phyloP scores from a whole-genome alignment of 257 asterid genomes.

The Lycium barbarum region DNA sequence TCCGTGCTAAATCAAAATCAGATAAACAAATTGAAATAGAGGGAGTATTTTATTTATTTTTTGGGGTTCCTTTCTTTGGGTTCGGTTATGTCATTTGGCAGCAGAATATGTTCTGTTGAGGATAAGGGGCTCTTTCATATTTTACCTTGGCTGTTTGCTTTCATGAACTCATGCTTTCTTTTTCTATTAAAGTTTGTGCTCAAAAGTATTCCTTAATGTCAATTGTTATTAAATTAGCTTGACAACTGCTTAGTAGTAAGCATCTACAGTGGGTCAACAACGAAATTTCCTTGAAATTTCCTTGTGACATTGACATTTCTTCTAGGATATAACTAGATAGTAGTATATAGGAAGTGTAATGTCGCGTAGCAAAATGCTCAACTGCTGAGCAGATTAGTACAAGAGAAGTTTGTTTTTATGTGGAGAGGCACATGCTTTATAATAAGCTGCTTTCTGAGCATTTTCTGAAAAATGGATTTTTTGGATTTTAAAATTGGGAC shows the following conservation, averaged over 20 bases:
- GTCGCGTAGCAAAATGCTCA: not conserved
- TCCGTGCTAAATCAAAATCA: too few relatives aligned
- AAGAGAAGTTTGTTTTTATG: not conserved
- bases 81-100: not conserved
- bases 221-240: not conserved
- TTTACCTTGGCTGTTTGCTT: not conserved
- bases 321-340: not conserved
- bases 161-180: not conserved
- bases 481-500: not conserved
- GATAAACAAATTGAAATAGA: too few relatives aligned
- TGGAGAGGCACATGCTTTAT: not conserved
- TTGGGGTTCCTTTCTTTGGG: not conserved
- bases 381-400: too few relatives aligned
- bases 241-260: not conserved
- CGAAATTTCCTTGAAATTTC: constrained; percentile 57
- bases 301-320: constrained; percentile 27
- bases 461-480: not conserved
- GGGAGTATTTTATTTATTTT: not conserved
- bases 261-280: not conserved
- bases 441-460: not conserved
- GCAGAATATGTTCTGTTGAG: not conserved
- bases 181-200: not conserved
- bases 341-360: not conserved
- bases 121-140: not conserved
- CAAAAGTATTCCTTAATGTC: not conserved